Evolutionary conservation across 805 yeast genomes (phyloP), one percentile per base, ranked within the genome.

Genomic region (Lipomyces sp.): DNA sequence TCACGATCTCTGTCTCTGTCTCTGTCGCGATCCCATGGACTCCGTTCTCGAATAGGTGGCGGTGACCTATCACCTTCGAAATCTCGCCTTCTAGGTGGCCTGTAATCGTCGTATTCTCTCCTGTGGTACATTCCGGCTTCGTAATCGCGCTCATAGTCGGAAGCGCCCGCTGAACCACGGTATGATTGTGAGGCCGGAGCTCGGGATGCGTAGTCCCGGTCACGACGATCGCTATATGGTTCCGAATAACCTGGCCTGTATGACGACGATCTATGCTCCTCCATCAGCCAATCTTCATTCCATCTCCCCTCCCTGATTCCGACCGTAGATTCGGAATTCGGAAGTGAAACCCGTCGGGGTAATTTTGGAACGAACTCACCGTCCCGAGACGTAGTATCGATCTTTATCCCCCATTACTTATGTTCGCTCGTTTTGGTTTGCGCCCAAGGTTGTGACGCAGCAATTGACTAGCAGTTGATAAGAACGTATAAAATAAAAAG

Each of bases 21-120:
- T 39, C 67, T 48, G 11, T 53, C 62, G 51, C 65, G 34, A 35
- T 63, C 62, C 65, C 65, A 63, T 13, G 65, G 65, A 53, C 65
- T 63, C 35, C 65, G 53, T n/a, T 56, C 54, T 11, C 63, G 59
- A 2, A 51, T 32, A 4, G 37, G 58, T 11, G 61, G 61, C 7
- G 60, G 59, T 6, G 64, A 59, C 50, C 67, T 37, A 15, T 64
- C 67, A 8, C 64, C 32, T 4, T 42, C 57, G 42, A 53, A 45
- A 53, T 53, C 55, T n/a, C 59, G 59, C 62, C 54, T 4, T 51
- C 54, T 45, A 30, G 24, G 18, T 6, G 51, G 50, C 18, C 62
- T 39, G 11, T 54, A 34, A 15, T 42, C 51, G 13, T 62, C 62
- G 34, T 61, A 56, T 48, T 24, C 65, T 57, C 39, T 63, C 57